These are phyloP conservation scores for Omphalotus olearius DNA, from an alignment of 1,284 basidiomycete genomes.

Conservation along the genomic window DNA sequence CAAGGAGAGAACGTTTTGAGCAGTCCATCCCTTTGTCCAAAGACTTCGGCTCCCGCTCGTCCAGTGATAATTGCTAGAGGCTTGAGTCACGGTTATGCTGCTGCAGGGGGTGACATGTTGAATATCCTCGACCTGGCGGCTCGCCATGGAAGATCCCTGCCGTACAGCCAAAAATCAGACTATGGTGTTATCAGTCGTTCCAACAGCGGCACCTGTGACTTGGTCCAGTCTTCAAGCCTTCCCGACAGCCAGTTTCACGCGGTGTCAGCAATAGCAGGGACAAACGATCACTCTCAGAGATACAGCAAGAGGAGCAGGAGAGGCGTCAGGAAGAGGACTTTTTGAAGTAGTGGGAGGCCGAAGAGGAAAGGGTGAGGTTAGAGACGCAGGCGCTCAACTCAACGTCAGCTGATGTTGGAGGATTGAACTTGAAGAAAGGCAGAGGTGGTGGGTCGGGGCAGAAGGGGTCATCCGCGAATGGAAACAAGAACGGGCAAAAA, in stretches of 20 bases:
- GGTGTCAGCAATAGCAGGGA: slow-evolving; percentile 37
- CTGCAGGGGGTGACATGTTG: slow-evolving; percentile 46
- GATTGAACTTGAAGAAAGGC: too few species aligned
- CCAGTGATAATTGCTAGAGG: slow-evolving; percentile 11
- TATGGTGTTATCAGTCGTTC: neutral
- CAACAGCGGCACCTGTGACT: slow-evolving; percentile 20
- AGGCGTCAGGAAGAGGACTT: slow-evolving; percentile 72
- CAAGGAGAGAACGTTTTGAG: slow-evolving; percentile 11
- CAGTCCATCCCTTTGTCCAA: slow-evolving; percentile 4
- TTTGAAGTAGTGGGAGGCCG: slow-evolving; percentile 80
- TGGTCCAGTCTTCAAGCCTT: slow-evolving; percentile 59
- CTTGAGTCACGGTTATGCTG: slow-evolving; percentile 14
- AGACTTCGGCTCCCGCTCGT: neutral
- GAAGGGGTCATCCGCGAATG: too few species aligned
- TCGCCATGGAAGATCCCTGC: slow-evolving; percentile 4
- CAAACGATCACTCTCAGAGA: slow-evolving; percentile 69
- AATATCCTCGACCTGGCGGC: slow-evolving; percentile 22
- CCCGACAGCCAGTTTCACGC: slow-evolving; percentile 40
- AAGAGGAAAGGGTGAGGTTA: slow-evolving; percentile 63
- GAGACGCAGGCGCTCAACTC: slow-evolving; percentile 31
- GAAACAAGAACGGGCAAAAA: neutral
- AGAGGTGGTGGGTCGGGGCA: too few species aligned
- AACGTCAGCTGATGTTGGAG: too few species aligned
- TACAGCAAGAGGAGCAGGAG: slow-evolving; percentile 78
- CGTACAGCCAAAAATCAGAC: neutral